Conservation (phyloP, 371 early-diverging fungal species). For the Phascolomyces articulosus region DNA sequence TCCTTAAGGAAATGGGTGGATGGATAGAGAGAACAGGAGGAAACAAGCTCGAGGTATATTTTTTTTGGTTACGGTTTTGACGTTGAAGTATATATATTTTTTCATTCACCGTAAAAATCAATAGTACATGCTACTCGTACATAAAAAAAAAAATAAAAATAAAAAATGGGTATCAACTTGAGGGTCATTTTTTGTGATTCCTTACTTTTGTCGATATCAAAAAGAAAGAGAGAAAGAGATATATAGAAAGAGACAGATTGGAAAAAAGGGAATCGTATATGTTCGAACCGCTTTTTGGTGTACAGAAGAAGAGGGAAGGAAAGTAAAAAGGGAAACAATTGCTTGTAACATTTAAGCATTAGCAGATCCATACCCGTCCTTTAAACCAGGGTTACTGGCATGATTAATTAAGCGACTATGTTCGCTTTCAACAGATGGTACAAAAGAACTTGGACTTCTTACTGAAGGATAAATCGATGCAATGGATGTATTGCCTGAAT, state of each 20-base stretch:
- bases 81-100: too few species aligned
- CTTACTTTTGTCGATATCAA: too few species aligned
- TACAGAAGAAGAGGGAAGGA: background rate
- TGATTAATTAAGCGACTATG: constrained; percentile 16
- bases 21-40: too few species aligned
- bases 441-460: constrained; percentile 18
- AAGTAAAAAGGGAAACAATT: background rate
- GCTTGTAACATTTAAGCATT: constrained; percentile 9
- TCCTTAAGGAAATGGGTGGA: too few species aligned
- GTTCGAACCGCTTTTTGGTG: too few species aligned
- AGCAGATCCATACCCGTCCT: constrained; percentile 25
- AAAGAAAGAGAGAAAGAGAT: too few species aligned
- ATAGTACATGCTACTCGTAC: background rate
- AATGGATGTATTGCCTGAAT: constrained; percentile 16
- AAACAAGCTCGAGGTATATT: too few species aligned
- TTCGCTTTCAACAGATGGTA: constrained; percentile 23
- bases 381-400: constrained; percentile 2
- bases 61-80: too few species aligned
- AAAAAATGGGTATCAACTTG: background rate
- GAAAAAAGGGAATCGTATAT: too few species aligned
- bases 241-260: too few species aligned
- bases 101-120: background rate
- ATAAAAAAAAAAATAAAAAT: background rate
- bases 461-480: constrained; percentile 24
- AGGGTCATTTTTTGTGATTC: background rate